Evolutionary conservation across 1,284 basidiomycete species (phyloP).

Genomic region (Pascua guehoae): DNA sequence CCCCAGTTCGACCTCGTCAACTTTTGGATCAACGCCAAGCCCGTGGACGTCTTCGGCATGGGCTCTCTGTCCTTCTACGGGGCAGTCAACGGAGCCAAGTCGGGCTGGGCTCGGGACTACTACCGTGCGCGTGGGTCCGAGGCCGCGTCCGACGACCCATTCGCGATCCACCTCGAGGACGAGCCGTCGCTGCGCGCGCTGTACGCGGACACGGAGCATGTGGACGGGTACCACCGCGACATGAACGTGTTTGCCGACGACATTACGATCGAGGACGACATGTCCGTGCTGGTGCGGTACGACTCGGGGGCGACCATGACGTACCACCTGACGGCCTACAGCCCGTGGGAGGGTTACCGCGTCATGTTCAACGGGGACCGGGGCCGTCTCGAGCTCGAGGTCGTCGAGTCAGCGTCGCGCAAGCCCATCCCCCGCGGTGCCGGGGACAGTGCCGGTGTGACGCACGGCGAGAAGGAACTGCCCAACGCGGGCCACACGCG

Average conservation of each 20-base stretch:
- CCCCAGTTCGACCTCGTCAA: slow-evolving; percentile 50
- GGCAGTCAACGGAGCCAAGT: slow-evolving; percentile 52
- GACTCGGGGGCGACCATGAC: slow-evolving; percentile 56
- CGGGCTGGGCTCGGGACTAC: slow-evolving; percentile 56
- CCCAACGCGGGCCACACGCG: slow-evolving; percentile 54
- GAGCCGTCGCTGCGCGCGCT: slow-evolving; percentile 54
- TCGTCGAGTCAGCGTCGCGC: slow-evolving; percentile 52
- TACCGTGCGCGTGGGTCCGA: slow-evolving; percentile 52
- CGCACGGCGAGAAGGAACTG: slow-evolving; percentile 53
- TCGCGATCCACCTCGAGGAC: slow-evolving; percentile 55
- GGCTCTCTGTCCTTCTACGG: slow-evolving; percentile 57
- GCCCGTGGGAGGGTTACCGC: slow-evolving; percentile 54
- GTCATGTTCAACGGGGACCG: slow-evolving; percentile 59
- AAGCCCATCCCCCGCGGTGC: slow-evolving; percentile 20
- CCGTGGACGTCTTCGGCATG: slow-evolving; percentile 55
- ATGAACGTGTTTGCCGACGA: slow-evolving; percentile 55
- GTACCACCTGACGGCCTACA: slow-evolving; percentile 53
- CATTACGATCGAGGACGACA: slow-evolving; percentile 59
- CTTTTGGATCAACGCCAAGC: slow-evolving; percentile 57
- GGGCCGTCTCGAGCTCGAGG: slow-evolving; percentile 57
- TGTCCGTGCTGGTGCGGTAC: slow-evolving; percentile 56
- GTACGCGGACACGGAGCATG: slow-evolving; percentile 51
- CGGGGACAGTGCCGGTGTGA: slow-evolving; percentile 22
- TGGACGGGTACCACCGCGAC: slow-evolving; percentile 53
- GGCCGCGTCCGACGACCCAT: slow-evolving; percentile 54